Evolutionary conservation across 2,329 filamentous ascomycete genomes (phyloP), one percentile per base, ranked within the genome.

Genomic region (Plenodomus biglobosus): DNA sequence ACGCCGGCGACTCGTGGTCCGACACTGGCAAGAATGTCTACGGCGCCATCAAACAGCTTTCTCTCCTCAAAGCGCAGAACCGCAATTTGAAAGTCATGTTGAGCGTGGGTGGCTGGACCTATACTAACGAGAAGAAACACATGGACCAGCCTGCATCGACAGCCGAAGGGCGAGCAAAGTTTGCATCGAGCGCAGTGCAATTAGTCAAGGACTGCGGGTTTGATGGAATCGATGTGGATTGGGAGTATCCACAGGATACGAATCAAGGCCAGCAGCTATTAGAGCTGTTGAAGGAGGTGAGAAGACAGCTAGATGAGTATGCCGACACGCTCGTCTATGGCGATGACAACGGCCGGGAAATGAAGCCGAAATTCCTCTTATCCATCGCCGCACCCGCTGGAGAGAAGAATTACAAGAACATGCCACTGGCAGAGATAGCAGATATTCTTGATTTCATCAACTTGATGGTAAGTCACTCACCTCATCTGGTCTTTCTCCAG

Each of bases 181-280:
- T 95, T 66, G 89, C 88, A 1, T 76, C 80, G 42, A 84, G 82
- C 21, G 86, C 88, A 27, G 86, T 95, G 1, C 79, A 84, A 18
- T 75, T 96, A 30, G 78, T 97, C 60, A 86, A 88, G 68, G 84
- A 94, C 61, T 76, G 91, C 11, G 92, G 92, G 4, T 87, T 97
- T 15, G 75, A 77, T 47, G 75, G 73, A 1, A 49, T 79, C 8
- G 76, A 78, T 55, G 61, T 79, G 19, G 76, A 78, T 59, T 78
- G 76, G 76, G 69, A 73, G 61, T 78, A 78, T 51, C 76, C 76
- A 3, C 65, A 71, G 40, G 59, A 67, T 35, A 58, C 66, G 1
- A 54, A 58, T n/a, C 73, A 79, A 53, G 75, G 73, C 3, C 45
- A 55, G 3, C 64, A 78, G 41, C 65, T 75, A 24, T 62, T 76